phyloP scores from a whole-genome alignment of 441 rosid species.

The Corymbia citriodora region DNA sequence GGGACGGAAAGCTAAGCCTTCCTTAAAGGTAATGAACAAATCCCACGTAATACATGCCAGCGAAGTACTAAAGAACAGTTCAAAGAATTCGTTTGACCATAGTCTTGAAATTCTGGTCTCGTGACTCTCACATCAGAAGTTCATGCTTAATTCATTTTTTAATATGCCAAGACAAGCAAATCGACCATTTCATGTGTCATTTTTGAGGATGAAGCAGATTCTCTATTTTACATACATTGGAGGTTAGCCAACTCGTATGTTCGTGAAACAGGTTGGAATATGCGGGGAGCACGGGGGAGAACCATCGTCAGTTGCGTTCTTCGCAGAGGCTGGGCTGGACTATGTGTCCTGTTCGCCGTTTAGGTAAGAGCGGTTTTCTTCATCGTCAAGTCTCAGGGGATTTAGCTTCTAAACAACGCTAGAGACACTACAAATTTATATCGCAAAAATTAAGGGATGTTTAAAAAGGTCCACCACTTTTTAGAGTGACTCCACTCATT shows the following conservation, averaged over 20 bases:
- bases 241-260: not conserved
- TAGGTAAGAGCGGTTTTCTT: slow-evolving; percentile 37
- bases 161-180: not conserved
- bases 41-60: not conserved
- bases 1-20: slow-evolving; percentile 80
- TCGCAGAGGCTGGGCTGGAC: slow-evolving; percentile 80
- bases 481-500: not conserved
- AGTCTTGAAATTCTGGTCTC: not conserved
- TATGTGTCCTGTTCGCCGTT: slow-evolving; percentile 97
- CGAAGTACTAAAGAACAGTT: not conserved
- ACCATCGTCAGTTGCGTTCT: slow-evolving; percentile 85
- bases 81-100: not conserved
- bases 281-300: slow-evolving; percentile 99
- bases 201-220: not conserved
- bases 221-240: not conserved
- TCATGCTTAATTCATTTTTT: not conserved
- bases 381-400: not conserved
- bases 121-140: not conserved
- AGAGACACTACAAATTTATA: not conserved
- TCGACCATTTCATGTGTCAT: not conserved
- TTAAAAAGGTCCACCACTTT: not conserved
- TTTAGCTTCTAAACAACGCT: not conserved
- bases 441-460: not conserved
- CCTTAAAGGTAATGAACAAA: slow-evolving; percentile 50
- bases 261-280: slow-evolving; percentile 55